Evolutionary conservation across 2,329 filamentous ascomycete genomes (phyloP).

Genomic region (Pseudogymnoascus sp.): DNA sequence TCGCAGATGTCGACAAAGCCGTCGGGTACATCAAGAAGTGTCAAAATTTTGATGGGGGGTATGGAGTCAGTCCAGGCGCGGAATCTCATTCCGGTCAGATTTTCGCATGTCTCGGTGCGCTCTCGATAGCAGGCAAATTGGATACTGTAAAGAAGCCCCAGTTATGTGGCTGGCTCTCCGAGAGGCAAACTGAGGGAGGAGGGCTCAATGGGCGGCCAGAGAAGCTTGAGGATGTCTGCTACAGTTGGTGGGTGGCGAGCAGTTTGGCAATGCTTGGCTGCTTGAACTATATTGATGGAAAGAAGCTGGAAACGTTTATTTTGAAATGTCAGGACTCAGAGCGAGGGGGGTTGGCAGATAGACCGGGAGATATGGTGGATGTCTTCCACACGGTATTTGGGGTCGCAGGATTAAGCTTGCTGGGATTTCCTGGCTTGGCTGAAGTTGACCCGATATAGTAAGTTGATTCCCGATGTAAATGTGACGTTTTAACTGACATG

Average conservation of each 20-base stretch:
- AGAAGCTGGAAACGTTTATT: constrained; percentile 73
- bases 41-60: constrained; percentile 89
- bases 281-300: constrained; percentile 85
- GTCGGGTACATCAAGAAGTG: constrained; percentile 72
- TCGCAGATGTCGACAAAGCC: constrained; percentile 72
- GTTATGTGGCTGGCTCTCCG: constrained; percentile 82
- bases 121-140: constrained; percentile 73
- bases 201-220: constrained; percentile 91
- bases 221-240: constrained; percentile 94
- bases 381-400: constrained; percentile 94
- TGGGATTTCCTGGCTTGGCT: constrained; percentile 66
- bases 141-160: constrained; percentile 77
- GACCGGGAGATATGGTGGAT: constrained; percentile 90
- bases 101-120: constrained; percentile 82
- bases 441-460: constrained; percentile 84
- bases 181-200: constrained; percentile 78
- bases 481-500: constrained; percentile 16
- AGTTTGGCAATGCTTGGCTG: constrained; percentile 82
- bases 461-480: constrained; percentile 25
- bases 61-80: constrained; percentile 78
- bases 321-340: constrained; percentile 80
- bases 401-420: constrained; percentile 74
- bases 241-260: constrained; percentile 97
- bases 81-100: constrained; percentile 95
- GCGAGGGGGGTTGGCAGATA: constrained; percentile 76